Evolutionary conservation across 1,284 basidiomycete species (phyloP), one percentile per base, ranked within the genome.

Genomic region (Fomitopsis schrenkii): DNA sequence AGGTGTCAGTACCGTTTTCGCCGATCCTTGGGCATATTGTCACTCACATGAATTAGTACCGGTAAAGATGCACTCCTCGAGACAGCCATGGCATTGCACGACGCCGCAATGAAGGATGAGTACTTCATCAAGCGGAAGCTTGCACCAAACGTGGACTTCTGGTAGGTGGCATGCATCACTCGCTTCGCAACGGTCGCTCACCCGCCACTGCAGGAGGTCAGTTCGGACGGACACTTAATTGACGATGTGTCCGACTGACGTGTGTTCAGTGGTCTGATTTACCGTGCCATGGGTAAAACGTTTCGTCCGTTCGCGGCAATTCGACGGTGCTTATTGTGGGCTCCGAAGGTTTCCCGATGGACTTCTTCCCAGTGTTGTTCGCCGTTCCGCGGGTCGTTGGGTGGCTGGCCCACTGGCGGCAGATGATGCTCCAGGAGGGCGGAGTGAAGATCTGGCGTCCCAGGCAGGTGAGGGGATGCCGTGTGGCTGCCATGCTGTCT

Each of bases 371-470:
- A 0, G 93, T 95, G 38, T 76, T 95, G 45, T 95, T 95, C 70
- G 93, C 89, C 19, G 92, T 95, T 3, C 94, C 93, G 3, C 85
- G 93, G 19, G 91, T 95, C 3, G 93, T 93, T 26, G 93, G 93
- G 10, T 94, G 93, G 93, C 79, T 94, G 10, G 93, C 93, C 0
- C 92, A 94, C 73, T 94, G 92, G 91, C 80, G 91, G 62, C 89
- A 93, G 85, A 92, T 94, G 90, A 94, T 94, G 92, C 77, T 95
- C 59, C 88, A 91, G 69, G 82, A 88, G 40, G 91, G 87, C 19
- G 91, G 91, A 56, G 92, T 95, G 62, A 95, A 94, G 76, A 95
- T 95, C 67, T 95, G 93, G 93, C 80, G 93, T 46, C 93, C 93
- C 45, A 81, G 89, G 68, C 92, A 95, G 81, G 85, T 92, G 72